These are phyloP conservation scores for Rhizomucor miehei DNA, from an alignment of 371 early-diverging fungal genomes.

Conservation along the genomic window DNA sequence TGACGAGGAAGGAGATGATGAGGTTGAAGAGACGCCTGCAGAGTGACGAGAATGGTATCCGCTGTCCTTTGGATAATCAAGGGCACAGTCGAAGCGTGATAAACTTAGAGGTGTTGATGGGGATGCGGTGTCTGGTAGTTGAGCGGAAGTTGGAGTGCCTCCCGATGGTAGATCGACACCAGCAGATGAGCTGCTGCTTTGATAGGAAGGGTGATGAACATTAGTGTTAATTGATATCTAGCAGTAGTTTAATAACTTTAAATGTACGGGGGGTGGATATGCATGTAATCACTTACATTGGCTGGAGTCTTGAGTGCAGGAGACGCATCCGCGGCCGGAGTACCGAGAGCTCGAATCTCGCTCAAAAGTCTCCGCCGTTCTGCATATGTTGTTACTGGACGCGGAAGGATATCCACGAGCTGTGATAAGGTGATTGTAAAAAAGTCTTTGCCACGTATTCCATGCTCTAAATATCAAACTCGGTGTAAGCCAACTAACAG, in stretches of 20 bases:
- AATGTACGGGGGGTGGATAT: slow-evolving; percentile 1
- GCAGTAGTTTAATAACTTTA: background rate
- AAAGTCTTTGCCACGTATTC: slow-evolving; percentile 34
- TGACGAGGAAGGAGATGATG: slow-evolving; percentile 27
- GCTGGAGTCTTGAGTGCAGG: slow-evolving; percentile 7
- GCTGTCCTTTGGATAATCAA: slow-evolving; percentile 14
- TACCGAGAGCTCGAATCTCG: slow-evolving; percentile 36
- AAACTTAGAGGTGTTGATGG: slow-evolving; percentile 28
- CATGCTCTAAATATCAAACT: slow-evolving; percentile 21
- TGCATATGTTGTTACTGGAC: slow-evolving; percentile 42
- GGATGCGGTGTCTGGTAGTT: slow-evolving; percentile 16
- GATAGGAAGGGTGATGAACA: slow-evolving; percentile 9
- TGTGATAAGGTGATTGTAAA: slow-evolving; percentile 40
- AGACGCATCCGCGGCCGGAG: slow-evolving; percentile 4
- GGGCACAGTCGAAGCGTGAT: slow-evolving; percentile 14
- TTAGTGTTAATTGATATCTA: slow-evolving; percentile 29
- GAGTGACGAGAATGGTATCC: slow-evolving; percentile 9
- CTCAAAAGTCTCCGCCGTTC: slow-evolving; percentile 47
- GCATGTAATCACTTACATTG: slow-evolving; percentile 3
- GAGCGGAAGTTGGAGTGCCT: slow-evolving; percentile 20
- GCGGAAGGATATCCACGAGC: slow-evolving; percentile 37
- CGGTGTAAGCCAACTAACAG: slow-evolving; percentile 1
- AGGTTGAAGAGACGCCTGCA: slow-evolving; percentile 6
- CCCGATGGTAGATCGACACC: slow-evolving; percentile 12
- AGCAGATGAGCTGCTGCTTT: slow-evolving; percentile 1